Base-by-base conservation (phyloP, 495 filamentous ascomycete species). In the Neurospora sp. region DNA sequence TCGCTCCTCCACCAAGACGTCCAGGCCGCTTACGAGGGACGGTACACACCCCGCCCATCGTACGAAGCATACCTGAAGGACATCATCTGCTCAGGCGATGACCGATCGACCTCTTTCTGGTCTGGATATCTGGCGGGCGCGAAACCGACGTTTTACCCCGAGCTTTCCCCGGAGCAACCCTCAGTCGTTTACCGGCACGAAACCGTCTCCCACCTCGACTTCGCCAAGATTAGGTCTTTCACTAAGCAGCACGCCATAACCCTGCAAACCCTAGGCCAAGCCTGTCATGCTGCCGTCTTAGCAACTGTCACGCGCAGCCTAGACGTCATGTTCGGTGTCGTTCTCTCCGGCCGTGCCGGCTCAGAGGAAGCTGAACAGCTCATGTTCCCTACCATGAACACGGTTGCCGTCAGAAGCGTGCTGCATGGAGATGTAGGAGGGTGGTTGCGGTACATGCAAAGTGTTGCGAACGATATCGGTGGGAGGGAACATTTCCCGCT, bases 331-430 rank as follows among this genome's bases (percentile, higher is more conserved):
- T 94, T 92, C 73, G 92, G 92, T 14, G 87, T 89, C 1, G 90
- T 94, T 12, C 82, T 94, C 14, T 91, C 91, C 4, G 91, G 92
- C 18, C 83, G 92, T 38, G 22, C 53, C 2, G 88, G 91, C 71
- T 84, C 83, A 5, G 88, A 89, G 31, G 81, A 84, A 20, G 84
- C 88, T 7, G 83, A 87, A 38, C 78, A 85, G 20, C 77, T 92
- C n/a, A 82, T 92, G 75, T 94, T 94, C 75, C 92, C 92, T 9
- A 89, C 90, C 5, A 94, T 94, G 91, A 94, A 92, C 75, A 94
- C 92, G 0, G 87, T 94, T 0, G 85, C 88, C 0, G 81, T 93
- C 1, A 83, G 92, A 14, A 82, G 85, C 14, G 81, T 92, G 5
- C 76, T 93, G 12, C 90, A 93, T 74, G 92, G 92, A 22, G 85